These are phyloP conservation scores for Phaseolus lunatus DNA, from an alignment of 306 rosid genomes.

Conservation along the genomic window DNA sequence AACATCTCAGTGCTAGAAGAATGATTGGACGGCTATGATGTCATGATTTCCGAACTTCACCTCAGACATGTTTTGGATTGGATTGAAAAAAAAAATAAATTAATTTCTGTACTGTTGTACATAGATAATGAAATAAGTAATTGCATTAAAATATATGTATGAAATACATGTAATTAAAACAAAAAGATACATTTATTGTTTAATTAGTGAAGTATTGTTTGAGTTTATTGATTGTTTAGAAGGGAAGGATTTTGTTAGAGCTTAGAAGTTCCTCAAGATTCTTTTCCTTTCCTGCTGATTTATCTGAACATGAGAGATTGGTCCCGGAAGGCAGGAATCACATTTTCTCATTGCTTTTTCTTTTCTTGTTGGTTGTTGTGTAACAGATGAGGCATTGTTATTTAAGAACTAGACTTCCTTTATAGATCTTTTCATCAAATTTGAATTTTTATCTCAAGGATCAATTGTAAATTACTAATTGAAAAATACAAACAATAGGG, in stretches of 20 bases:
- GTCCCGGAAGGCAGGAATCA: not conserved
- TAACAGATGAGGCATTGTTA: not conserved
- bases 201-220: not conserved
- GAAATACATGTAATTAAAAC: not conserved
- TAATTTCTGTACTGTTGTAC: too few relatives aligned
- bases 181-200: not conserved
- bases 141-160: too few relatives aligned
- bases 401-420: not conserved
- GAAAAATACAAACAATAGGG: too few relatives aligned
- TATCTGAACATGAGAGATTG: not conserved
- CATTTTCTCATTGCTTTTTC: not conserved
- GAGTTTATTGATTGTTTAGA: too few relatives aligned
- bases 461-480: too few relatives aligned
- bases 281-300: not conserved
- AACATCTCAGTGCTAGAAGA: constrained; percentile 39
- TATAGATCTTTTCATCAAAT: not conserved
- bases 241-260: not conserved
- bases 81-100: too few relatives aligned
- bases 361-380: not conserved
- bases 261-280: not conserved
- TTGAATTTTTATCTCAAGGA: not conserved
- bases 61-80: not conserved
- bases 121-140: too few relatives aligned
- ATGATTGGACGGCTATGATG: constrained; percentile 86
- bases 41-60: constrained; percentile 63